phyloP scores from a whole-genome alignment of 768 basidiomycete species.

The Mycena vitilis region DNA sequence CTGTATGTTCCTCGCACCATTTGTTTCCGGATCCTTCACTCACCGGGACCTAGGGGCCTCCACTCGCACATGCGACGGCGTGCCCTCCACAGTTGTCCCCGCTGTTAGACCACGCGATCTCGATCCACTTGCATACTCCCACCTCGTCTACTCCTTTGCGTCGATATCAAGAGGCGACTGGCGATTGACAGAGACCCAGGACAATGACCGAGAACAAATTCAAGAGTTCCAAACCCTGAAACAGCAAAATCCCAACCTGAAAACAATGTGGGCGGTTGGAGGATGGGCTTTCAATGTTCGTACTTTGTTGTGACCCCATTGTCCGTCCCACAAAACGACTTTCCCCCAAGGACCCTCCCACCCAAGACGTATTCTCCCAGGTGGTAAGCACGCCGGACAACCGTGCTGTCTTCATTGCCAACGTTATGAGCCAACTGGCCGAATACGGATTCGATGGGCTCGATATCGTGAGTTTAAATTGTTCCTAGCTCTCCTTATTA shows the following conservation, averaged over 20 bases:
- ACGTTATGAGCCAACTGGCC: constrained; percentile 65
- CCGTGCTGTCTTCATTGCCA: constrained; percentile 40
- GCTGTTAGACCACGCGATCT: constrained; percentile 20
- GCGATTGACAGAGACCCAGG: constrained; percentile 2
- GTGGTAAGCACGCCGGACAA: neutral
- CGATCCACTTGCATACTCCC: constrained; percentile 18
- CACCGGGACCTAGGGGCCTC: constrained; percentile 8
- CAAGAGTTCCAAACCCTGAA: constrained; percentile 4
- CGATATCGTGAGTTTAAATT: constrained; percentile 3
- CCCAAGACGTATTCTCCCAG: neutral
- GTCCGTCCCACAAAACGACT: no score
- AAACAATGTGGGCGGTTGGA: constrained; percentile 12
- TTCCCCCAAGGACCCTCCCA: constrained; percentile 5
- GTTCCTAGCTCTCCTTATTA: neutral
- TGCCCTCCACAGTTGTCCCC: constrained; percentile 15
- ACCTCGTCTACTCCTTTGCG: constrained; percentile 23
- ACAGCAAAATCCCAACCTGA: constrained; percentile 7
- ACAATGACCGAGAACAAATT: constrained; percentile 2
- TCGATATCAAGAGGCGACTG: constrained; percentile 16
- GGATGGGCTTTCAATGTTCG: constrained; percentile 25
- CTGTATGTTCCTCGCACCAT: neutral
- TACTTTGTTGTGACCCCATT: neutral
- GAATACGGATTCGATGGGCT: constrained; percentile 17
- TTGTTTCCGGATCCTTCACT: neutral
- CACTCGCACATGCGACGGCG: constrained; percentile 18